phyloP scores from a whole-genome alignment of 2,329 filamentous ascomycete genomes.

The Fusarium guadeloupense region DNA sequence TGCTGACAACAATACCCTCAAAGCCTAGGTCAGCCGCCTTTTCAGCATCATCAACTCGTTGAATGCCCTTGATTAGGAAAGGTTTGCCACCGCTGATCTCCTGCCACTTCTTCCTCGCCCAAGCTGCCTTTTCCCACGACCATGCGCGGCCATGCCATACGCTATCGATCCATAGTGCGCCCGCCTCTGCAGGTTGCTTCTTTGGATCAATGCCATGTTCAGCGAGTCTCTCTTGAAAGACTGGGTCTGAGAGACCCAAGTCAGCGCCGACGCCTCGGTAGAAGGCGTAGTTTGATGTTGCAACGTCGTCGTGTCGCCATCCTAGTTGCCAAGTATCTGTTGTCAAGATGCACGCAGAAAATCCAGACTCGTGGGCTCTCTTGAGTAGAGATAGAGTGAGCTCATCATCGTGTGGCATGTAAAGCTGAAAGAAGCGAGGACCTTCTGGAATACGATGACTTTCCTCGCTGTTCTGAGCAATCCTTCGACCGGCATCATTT shows the following conservation, averaged over 20 bases:
- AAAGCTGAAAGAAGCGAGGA: slow-evolving; percentile 4
- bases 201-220: slow-evolving; percentile 9
- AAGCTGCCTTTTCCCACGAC: slow-evolving; percentile 18
- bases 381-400: background rate
- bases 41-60: slow-evolving; percentile 4
- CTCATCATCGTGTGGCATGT: slow-evolving; percentile 13
- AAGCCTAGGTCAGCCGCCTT: slow-evolving; percentile 12
- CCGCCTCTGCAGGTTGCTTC: slow-evolving; percentile 6
- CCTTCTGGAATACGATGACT: background rate
- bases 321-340: slow-evolving; percentile 15
- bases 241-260: background rate
- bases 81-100: slow-evolving; percentile 14
- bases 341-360: background rate
- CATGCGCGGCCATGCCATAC: slow-evolving; percentile 20
- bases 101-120: slow-evolving; percentile 14
- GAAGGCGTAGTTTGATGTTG: slow-evolving; percentile 9
- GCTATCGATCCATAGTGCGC: slow-evolving; percentile 16
- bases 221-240: slow-evolving; percentile 2
- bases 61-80: slow-evolving; percentile 19
- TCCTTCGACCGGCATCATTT: background rate
- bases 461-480: background rate
- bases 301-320: slow-evolving; percentile 13
- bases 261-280: slow-evolving; percentile 9
- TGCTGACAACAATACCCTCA: slow-evolving; percentile 4
- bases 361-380: background rate